Percentiles rank a stretch among this genome's conserved stretches.
These are phyloP conservation scores for Citrus maxima DNA, from an alignment of 345 rosid genomes.

Conservation along the genomic window DNA sequence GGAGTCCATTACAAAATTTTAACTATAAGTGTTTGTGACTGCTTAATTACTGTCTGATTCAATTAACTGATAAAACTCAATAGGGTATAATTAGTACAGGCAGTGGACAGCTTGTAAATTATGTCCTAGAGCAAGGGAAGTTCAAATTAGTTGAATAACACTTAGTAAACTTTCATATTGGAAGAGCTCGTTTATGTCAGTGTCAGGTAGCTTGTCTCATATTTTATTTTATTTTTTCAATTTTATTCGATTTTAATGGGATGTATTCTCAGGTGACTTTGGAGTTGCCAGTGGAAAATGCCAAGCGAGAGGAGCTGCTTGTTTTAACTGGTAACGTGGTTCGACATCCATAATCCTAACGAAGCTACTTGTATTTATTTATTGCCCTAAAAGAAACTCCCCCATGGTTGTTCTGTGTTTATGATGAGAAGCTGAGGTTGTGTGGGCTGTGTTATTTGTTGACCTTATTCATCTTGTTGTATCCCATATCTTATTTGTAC, in stretches of 20 bases:
- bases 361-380: neutral
- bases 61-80: neutral
- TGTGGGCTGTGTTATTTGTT: neutral
- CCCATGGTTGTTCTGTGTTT: neutral
- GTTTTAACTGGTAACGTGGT: conserved; percentile 33
- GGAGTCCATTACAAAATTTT: neutral
- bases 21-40: neutral
- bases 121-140: neutral
- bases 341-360: conserved; percentile 23
- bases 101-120: neutral
- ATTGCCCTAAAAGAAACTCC: conserved; percentile 13
- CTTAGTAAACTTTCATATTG: neutral
- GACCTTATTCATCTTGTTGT: neutral
- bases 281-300: conserved; percentile 46
- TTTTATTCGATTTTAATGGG: neutral
- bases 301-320: conserved; percentile 50
- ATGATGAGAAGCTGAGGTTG: conserved; percentile 4
- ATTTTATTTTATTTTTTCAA: neutral
- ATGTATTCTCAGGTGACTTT: conserved; percentile 54
- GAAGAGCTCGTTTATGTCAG: neutral
- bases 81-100: neutral
- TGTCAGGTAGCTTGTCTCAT: conserved; percentile 4
- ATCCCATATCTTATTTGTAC: neutral
- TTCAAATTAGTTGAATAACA: neutral
- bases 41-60: neutral